Percentiles rank a stretch among this genome's conserved stretches.
Evolutionary conservation across 768 basidiomycete species (phyloP).

Genomic region (Podaxis sp.): DNA sequence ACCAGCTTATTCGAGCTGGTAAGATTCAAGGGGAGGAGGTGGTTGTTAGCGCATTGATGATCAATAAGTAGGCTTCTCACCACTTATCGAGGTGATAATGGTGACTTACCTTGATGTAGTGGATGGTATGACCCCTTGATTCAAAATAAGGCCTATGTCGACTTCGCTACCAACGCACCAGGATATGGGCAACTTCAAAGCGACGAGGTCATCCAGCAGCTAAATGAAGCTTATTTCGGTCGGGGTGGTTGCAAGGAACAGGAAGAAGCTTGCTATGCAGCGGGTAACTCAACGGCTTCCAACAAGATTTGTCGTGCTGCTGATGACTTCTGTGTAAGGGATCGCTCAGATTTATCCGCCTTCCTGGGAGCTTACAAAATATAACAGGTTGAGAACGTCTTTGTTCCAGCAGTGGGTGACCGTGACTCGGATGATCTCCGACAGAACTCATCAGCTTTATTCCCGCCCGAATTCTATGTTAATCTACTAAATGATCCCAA

Average conservation of each 20-base stretch:
- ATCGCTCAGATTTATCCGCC: not conserved
- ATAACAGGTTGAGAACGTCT: constrained; percentile 44
- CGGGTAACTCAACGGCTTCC: constrained; percentile 45
- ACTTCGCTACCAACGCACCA: constrained; percentile 61
- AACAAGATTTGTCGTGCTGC: constrained; percentile 50
- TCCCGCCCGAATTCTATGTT: constrained; percentile 59
- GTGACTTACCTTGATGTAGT: constrained; percentile 29
- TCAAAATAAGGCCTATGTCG: constrained; percentile 60
- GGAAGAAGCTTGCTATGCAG: constrained; percentile 56
- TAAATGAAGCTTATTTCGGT: constrained; percentile 51
- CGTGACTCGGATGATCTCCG: constrained; percentile 57
- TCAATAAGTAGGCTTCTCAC: constrained; percentile 45
- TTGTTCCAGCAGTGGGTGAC: constrained; percentile 50
- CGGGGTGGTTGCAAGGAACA: constrained; percentile 53
- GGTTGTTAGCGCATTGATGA: constrained; percentile 59
- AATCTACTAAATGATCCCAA: constrained; percentile 39
- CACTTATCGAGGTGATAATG: not conserved
- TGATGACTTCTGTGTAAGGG: constrained; percentile 55
- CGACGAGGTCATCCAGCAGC: constrained; percentile 39
- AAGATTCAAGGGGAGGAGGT: constrained; percentile 48
- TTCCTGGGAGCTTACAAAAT: not conserved
- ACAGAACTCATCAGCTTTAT: constrained; percentile 50
- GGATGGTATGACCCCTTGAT: constrained; percentile 69
- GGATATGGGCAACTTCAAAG: constrained; percentile 65
- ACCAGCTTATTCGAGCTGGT: constrained; percentile 46